Conservation (phyloP, 2,329 filamentous ascomycete species). For the Tricladium varicosporioides region DNA sequence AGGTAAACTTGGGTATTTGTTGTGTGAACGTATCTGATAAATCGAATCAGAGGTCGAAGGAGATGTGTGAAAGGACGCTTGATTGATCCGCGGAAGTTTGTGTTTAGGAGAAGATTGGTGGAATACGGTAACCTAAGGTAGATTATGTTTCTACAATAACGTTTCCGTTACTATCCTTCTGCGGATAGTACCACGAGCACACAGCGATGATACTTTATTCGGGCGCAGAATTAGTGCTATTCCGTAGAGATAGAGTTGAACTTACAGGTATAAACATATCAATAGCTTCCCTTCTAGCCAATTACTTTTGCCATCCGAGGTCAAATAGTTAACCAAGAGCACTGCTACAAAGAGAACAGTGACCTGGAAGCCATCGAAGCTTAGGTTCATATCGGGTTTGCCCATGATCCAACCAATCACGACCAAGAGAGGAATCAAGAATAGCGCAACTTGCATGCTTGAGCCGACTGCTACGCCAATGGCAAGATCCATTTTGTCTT, state of each 20-base stretch:
- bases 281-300: constrained; percentile 38
- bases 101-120: too few relatives aligned
- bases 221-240: too few relatives aligned
- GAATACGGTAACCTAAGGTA: too few relatives aligned
- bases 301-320: constrained; percentile 65
- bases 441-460: constrained; percentile 78
- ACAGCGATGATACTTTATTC: constrained; percentile 23
- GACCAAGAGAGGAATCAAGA: constrained; percentile 77
- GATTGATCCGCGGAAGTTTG: too few relatives aligned
- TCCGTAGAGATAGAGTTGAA: neutral
- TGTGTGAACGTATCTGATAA: too few relatives aligned
- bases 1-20: too few relatives aligned
- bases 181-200: constrained; percentile 23
- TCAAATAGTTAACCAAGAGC: constrained; percentile 82
- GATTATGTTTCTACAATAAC: too few relatives aligned
- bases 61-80: too few relatives aligned
- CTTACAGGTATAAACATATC: constrained; percentile 32
- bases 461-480: constrained; percentile 82
- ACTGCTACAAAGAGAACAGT: constrained; percentile 81
- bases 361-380: constrained; percentile 81
- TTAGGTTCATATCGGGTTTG: constrained; percentile 63
- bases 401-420: constrained; percentile 76
- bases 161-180: neutral
- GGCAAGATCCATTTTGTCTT: constrained; percentile 74
- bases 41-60: too few relatives aligned